A percentile compares a stretch with the other conserved stretches of the same genome.
Evolutionary conservation across 306 rosid genomes (phyloP).

Genomic region (Lathyrus aphaca): DNA sequence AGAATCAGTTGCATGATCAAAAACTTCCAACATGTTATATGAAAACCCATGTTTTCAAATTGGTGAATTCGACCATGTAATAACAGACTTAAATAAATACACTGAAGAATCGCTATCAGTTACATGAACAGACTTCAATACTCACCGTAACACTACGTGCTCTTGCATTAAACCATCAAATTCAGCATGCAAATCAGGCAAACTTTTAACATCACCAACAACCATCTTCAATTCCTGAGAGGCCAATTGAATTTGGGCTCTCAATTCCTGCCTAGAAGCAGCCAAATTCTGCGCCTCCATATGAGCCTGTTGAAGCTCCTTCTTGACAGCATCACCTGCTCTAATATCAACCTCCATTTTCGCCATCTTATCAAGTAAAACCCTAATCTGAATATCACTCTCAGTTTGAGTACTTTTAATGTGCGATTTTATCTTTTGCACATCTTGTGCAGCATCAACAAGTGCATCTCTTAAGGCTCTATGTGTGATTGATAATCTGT

Average conservation of each 20-base stretch:
- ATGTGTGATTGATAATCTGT: conserved; percentile 61
- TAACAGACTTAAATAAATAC: too few species aligned
- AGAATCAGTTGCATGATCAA: conserved; percentile 6
- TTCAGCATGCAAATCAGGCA: conserved; percentile 67
- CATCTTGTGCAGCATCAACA: conserved; percentile 63
- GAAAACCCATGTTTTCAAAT: neutral
- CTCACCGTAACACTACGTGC: conserved; percentile 72
- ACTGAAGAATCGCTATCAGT: conserved; percentile 3
- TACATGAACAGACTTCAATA: conserved; percentile 18
- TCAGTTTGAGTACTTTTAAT: conserved; percentile 83
- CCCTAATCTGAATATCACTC: conserved; percentile 76
- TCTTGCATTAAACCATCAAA: conserved; percentile 70
- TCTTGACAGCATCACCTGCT: conserved; percentile 69
- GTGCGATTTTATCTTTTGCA: conserved; percentile 64
- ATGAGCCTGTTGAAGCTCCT: conserved; percentile 68
- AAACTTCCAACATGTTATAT: neutral
- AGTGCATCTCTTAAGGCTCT: conserved; percentile 70
- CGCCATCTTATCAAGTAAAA: conserved; percentile 70
- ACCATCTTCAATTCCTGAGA: conserved; percentile 63
- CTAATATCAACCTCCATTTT: conserved; percentile 64
- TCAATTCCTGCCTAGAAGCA: conserved; percentile 61
- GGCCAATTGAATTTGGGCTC: conserved; percentile 55
- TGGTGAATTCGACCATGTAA: neutral
- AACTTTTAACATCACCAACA: conserved; percentile 47
- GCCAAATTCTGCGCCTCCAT: conserved; percentile 72